phyloP scores from a whole-genome alignment of 139 green algal genomes.

The Picochlorum sp. region DNA sequence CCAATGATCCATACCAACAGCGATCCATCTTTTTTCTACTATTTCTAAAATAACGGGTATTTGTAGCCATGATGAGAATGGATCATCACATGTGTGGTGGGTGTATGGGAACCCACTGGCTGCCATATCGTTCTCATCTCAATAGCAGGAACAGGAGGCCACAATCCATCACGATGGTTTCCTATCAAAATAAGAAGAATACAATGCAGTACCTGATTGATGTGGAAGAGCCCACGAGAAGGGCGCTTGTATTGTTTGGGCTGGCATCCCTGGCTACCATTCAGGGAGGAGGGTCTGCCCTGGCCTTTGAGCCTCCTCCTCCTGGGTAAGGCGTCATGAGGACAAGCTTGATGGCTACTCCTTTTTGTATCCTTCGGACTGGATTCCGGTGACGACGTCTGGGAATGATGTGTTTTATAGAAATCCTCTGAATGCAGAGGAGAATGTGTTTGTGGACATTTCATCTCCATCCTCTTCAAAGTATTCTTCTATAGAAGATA shows the following conservation, averaged over 20 bases:
- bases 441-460: conserved; percentile 90
- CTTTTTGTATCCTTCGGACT: conserved; percentile 69
- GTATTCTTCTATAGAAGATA: conserved; percentile 61
- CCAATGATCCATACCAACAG: no score
- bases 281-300: not conserved
- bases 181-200: no score
- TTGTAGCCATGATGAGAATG: no score
- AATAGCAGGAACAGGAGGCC: no score
- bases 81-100: no score
- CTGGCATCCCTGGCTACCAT: not conserved
- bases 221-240: not conserved
- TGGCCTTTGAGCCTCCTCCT: conserved; percentile 8
- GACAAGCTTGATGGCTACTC: conserved; percentile 83
- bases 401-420: conserved; percentile 87
- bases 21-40: no score
- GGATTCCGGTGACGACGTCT: conserved; percentile 60
- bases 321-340: conserved; percentile 44
- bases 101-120: no score
- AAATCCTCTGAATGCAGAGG: conserved; percentile 72
- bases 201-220: no score
- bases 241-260: not conserved
- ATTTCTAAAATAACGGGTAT: no score
- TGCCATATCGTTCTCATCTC: no score
- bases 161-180: no score
- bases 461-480: conserved; percentile 72